A percentile compares a stretch with the other conserved stretches of the same genome.
Conservation (phyloP, 768 basidiomycete genomes). For the Dendrothele bispora region DNA sequence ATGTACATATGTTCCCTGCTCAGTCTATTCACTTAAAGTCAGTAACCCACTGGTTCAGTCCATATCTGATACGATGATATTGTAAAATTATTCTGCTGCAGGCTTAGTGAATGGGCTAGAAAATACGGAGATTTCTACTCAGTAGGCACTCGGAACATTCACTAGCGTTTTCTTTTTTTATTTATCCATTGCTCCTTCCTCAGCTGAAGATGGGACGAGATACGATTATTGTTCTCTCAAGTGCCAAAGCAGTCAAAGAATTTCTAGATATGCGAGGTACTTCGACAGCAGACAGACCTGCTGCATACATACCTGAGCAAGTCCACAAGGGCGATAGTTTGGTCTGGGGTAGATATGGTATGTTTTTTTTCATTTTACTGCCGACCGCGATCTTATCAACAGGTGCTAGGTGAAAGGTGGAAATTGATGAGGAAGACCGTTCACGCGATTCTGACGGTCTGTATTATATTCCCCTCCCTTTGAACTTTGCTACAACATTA, state of each 20-base stretch:
- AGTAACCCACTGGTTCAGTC: no score
- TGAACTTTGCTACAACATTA: no score
- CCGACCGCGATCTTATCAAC: background rate
- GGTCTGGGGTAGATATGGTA: conserved; percentile 16
- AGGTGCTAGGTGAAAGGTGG: conserved; percentile 9
- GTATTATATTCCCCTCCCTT: conserved; percentile 17
- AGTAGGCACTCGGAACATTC: no score
- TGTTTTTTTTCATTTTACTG: background rate
- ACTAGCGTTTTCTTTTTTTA: no score
- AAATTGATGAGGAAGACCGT: conserved; percentile 12
- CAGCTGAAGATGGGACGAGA: conserved; percentile 20
- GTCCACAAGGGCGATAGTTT: conserved; percentile 19
- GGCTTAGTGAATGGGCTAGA: conserved; percentile 28
- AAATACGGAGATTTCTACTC: conserved; percentile 27
- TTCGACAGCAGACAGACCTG: conserved; percentile 23
- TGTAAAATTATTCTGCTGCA: background rate
- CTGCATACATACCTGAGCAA: conserved; percentile 16
- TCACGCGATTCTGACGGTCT: conserved; percentile 18
- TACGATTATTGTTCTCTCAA: conserved; percentile 23
- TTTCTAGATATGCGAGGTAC: conserved; percentile 25
- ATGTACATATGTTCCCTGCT: conserved; percentile 12
- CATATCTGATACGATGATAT: no score
- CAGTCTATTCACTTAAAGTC: conserved; percentile 12
- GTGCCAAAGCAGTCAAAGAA: conserved; percentile 20
- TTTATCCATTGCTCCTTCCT: no score